phyloP scores from a whole-genome alignment of 2,329 filamentous ascomycete genomes.

The Aspergillus ibericus region DNA sequence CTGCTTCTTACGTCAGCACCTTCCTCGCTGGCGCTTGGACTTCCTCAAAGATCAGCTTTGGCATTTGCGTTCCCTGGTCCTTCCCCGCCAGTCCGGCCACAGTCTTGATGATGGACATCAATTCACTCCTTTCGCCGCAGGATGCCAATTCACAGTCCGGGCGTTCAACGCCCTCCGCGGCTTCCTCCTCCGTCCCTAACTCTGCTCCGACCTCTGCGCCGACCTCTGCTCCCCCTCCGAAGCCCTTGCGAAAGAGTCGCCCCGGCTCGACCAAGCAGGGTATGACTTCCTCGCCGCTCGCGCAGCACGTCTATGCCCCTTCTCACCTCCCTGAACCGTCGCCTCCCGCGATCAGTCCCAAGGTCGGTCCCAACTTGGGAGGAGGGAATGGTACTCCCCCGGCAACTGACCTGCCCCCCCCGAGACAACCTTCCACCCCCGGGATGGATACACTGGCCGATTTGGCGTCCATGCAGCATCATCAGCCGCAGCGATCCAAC shows the following conservation, averaged over 20 bases:
- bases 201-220: constrained; percentile 23
- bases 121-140: constrained; percentile 47
- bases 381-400: constrained; percentile 38
- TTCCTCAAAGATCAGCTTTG: constrained; percentile 17
- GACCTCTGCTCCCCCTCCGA: constrained; percentile 30
- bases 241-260: constrained; percentile 38
- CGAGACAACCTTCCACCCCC: constrained; percentile 45
- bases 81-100: constrained; percentile 8
- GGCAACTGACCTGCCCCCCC: constrained; percentile 33
- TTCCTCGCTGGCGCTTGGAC: constrained; percentile 17
- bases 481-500: constrained; percentile 43
- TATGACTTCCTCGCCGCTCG: constrained; percentile 44
- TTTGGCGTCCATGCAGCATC: constrained; percentile 49
- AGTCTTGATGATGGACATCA: constrained; percentile 45
- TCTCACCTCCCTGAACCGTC: constrained; percentile 40
- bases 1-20: constrained; percentile 12
- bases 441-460: constrained; percentile 53
- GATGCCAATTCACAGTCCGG: constrained; percentile 42
- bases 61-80: constrained; percentile 23
- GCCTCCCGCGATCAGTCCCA: constrained; percentile 36
- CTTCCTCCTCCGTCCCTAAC: constrained; percentile 28
- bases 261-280: constrained; percentile 33
- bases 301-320: constrained; percentile 43
- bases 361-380: constrained; percentile 25
- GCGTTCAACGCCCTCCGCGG: constrained; percentile 32